Conservation (phyloP, 139 green algal genomes). For the Tetradesmus lagerheimii region DNA sequence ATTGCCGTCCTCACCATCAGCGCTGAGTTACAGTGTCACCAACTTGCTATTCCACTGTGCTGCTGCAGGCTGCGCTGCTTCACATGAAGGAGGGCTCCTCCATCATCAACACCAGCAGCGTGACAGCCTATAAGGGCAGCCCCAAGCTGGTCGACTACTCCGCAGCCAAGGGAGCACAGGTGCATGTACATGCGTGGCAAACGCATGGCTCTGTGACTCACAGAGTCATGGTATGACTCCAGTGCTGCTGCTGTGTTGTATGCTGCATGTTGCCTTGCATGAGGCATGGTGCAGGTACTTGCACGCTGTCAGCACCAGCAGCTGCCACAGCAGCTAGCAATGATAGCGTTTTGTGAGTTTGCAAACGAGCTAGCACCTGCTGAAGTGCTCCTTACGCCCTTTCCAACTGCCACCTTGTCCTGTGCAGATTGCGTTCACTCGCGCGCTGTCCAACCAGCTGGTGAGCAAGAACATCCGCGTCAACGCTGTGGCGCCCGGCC, state of each 20-base stretch:
- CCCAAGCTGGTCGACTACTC: constrained; percentile 63
- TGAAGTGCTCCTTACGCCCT: no score
- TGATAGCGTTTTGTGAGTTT: no score
- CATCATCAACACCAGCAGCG: constrained; percentile 81
- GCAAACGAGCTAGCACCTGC: background rate
- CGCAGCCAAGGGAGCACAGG: constrained; percentile 74
- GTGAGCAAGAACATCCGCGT: constrained; percentile 75
- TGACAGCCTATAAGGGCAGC: constrained; percentile 71
- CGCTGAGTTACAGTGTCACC: no score
- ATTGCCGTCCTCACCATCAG: no score
- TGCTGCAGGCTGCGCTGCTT: constrained; percentile 57
- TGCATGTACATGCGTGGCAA: constrained; percentile 12
- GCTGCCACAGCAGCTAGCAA: no score
- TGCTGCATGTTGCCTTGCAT: background rate
- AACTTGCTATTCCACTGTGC: no score
- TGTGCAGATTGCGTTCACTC: constrained; percentile 38
- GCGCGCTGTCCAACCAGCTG: constrained; percentile 45
- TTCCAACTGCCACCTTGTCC: no score
- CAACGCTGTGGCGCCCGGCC: constrained; percentile 81
- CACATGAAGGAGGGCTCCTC: constrained; percentile 67
- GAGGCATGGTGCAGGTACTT: no score
- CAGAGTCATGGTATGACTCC: no score
- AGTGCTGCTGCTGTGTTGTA: background rate
- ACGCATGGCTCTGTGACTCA: no score
- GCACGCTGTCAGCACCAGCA: no score